Evolutionary conservation across 768 basidiomycete species (phyloP).

Genomic region (Lentinula lateritia): DNA sequence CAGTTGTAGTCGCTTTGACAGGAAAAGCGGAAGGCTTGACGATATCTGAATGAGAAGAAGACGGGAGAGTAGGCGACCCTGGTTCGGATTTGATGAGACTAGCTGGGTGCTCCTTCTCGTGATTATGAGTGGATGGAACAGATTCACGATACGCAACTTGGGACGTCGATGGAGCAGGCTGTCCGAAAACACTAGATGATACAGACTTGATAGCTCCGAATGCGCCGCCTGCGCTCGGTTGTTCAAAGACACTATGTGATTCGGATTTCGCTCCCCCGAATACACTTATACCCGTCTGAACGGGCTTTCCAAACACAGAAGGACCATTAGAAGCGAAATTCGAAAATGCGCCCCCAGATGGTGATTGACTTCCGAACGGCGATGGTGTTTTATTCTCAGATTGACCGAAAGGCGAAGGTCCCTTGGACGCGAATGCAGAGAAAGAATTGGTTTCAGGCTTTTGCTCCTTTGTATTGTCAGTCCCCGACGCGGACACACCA

Average conservation of each 20-base stretch:
- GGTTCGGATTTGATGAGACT: not conserved
- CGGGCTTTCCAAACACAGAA: slow-evolving; percentile 6
- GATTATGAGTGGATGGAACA: not conserved
- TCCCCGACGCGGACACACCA: not conserved
- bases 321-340: slow-evolving; percentile 3
- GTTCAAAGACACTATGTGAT: not conserved
- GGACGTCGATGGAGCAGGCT: not conserved
- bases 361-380: not conserved
- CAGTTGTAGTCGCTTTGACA: slow-evolving; percentile 12
- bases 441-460: not conserved
- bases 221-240: not conserved
- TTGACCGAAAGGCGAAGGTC: not conserved
- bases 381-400: too few relatives aligned
- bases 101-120: not conserved
- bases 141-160: not conserved
- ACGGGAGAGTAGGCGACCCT: not conserved
- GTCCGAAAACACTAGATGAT: not conserved
- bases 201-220: not conserved
- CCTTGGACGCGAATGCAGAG: slow-evolving; percentile 3
- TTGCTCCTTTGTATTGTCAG: not conserved
- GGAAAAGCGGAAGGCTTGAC: slow-evolving; percentile 17
- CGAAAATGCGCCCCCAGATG: not conserved
- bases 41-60: not conserved
- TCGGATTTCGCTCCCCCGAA: not conserved
- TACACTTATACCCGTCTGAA: not conserved